Conservation (phyloP, 345 rosid species). For the Sisymbrium altissimum region DNA sequence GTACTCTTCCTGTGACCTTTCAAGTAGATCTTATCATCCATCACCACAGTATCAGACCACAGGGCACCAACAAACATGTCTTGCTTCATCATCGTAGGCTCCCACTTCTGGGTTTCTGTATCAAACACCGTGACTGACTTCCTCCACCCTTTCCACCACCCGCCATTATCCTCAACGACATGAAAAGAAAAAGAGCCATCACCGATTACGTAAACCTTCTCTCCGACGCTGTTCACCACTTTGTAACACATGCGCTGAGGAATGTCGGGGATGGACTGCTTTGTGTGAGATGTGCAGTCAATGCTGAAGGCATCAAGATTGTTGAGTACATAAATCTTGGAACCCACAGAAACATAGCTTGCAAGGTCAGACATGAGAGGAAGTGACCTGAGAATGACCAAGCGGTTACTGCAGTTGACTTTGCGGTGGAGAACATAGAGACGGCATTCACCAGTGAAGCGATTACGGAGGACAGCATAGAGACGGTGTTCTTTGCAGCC, state of each 20-base stretch:
- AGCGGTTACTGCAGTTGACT: background rate
- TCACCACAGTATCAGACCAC: background rate
- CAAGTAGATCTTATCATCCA: background rate
- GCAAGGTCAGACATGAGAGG: background rate
- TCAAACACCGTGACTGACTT: background rate
- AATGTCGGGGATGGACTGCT: background rate
- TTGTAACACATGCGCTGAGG: background rate
- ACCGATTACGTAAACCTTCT: background rate
- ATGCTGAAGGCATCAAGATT: background rate
- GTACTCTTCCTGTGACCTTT: background rate
- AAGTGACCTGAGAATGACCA: background rate
- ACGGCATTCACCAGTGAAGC: background rate
- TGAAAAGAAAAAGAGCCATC: background rate
- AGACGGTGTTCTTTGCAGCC: background rate
- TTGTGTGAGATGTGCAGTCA: background rate
- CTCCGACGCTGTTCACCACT: background rate
- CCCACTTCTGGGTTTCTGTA: background rate
- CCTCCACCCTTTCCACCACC: background rate
- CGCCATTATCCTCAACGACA: background rate
- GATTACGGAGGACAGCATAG: background rate
- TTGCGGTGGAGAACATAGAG: background rate
- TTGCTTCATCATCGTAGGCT: background rate
- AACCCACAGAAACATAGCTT: background rate
- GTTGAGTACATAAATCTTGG: background rate
- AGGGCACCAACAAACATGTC: background rate